Evolutionary conservation across 2,329 filamentous ascomycete genomes (phyloP).

Genomic region (Emydomyces testavorans): DNA sequence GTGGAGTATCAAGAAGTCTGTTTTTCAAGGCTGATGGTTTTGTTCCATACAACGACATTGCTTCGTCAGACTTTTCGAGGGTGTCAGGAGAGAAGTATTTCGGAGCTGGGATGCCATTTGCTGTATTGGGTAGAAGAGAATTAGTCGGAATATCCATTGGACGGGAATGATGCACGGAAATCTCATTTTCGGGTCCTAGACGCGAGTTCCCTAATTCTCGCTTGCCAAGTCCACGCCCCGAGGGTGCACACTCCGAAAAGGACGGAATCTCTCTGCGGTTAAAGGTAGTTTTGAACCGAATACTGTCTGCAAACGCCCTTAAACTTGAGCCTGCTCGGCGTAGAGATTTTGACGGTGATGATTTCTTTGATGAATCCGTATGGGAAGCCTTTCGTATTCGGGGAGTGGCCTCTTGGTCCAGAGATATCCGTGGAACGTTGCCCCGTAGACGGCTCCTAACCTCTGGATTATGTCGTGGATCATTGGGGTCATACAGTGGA

Average conservation of each 20-base stretch:
- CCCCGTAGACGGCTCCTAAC: conserved; percentile 9
- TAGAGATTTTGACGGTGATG: conserved; percentile 21
- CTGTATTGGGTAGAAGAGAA: not conserved
- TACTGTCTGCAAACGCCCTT: conserved; percentile 22
- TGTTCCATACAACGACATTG: not conserved
- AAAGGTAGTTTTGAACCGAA: conserved; percentile 15
- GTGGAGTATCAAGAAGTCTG: not conserved
- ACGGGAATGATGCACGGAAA: not conserved
- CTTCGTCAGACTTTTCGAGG: not conserved
- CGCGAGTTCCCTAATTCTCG: not conserved
- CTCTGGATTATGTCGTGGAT: conserved; percentile 28
- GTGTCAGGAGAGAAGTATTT: not conserved
- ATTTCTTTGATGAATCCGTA: conserved; percentile 15
- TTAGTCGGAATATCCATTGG: not conserved
- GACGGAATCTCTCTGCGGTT: conserved; percentile 7
- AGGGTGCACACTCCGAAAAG: not conserved
- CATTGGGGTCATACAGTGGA: conserved; percentile 27
- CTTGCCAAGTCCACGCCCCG: not conserved
- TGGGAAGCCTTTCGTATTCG: not conserved
- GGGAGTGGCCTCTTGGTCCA: conserved; percentile 5
- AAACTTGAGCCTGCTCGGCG: conserved; percentile 26
- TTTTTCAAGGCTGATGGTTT: not conserved
- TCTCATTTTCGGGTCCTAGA: not conserved
- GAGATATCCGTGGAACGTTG: conserved; percentile 12
- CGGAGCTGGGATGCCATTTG: not conserved